A percentile compares a stretch with the other conserved stretches of the same genome.
Conservation (phyloP, 768 basidiomycete genomes). For the Cystofilobasidium ferigula region DNA sequence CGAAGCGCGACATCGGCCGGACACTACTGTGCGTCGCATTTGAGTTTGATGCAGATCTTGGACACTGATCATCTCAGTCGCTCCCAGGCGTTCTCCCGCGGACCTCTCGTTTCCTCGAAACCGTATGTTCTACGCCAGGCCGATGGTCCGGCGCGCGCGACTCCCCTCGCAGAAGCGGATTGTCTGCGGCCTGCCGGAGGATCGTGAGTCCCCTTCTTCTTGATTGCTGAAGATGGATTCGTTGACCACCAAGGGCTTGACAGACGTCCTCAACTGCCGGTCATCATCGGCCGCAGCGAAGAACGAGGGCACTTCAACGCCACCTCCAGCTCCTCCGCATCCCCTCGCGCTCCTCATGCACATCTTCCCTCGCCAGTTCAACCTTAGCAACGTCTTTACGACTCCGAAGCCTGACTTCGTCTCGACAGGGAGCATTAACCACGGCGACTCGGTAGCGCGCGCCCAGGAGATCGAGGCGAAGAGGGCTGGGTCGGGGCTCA, state of each 20-base stretch:
- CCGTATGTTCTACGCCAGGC: conserved; percentile 56
- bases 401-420: not conserved
- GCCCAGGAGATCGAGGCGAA: conserved; percentile 24
- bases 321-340: conserved; percentile 38
- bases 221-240: not conserved
- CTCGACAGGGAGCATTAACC: conserved; percentile 13
- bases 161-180: conserved; percentile 46
- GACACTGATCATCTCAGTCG: not conserved
- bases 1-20: not conserved
- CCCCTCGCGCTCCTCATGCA: conserved; percentile 65
- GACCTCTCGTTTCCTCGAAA: conserved; percentile 31
- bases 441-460: not conserved
- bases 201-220: conserved; percentile 45
- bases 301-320: conserved; percentile 30
- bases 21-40: not conserved
- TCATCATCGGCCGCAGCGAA: conserved; percentile 53
- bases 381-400: conserved; percentile 52
- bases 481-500: conserved; percentile 37
- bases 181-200: conserved; percentile 54
- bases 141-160: conserved; percentile 32
- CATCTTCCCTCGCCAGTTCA: conserved; percentile 72
- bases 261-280: conserved; percentile 38
- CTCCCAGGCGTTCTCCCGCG: conserved; percentile 26
- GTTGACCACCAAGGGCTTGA: not conserved
- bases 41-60: not conserved